phyloP scores from a whole-genome alignment of 352 stramenopile species.

The Phytophthora podocarpi region DNA sequence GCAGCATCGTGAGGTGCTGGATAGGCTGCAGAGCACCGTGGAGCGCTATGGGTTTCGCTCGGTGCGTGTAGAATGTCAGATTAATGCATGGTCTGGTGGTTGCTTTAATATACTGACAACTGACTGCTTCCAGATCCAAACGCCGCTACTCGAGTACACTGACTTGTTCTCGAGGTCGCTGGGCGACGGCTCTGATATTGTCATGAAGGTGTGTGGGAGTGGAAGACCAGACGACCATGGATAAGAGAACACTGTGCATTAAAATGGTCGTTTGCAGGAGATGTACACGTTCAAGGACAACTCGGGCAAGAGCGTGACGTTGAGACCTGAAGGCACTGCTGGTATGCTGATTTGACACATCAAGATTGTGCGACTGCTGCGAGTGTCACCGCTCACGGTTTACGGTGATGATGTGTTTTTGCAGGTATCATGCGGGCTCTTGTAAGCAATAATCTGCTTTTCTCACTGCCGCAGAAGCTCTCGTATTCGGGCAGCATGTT shows the following conservation, averaged over 20 bases:
- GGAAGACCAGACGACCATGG: background rate
- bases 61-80: constrained; percentile 26
- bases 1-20: constrained; percentile 67
- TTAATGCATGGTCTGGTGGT: background rate
- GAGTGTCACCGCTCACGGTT: background rate
- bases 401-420: background rate
- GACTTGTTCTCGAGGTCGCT: constrained; percentile 84
- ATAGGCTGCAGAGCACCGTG: constrained; percentile 58
- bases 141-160: constrained; percentile 86
- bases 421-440: constrained; percentile 78
- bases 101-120: background rate
- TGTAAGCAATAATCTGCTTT: constrained; percentile 79
- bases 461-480: constrained; percentile 78
- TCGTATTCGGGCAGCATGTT: constrained; percentile 90
- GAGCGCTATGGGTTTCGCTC: constrained; percentile 79
- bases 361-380: background rate
- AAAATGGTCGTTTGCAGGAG: constrained; percentile 47
- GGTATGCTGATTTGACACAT: constrained; percentile 31
- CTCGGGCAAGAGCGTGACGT: constrained; percentile 84
- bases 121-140: constrained; percentile 62
- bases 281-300: constrained; percentile 92
- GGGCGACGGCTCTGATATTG: constrained; percentile 85
- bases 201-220: constrained; percentile 71
- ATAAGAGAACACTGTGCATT: background rate
- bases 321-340: constrained; percentile 86